Evolutionary conservation across 352 stramenopile species (phyloP), one percentile per base, ranked within the genome.

Genomic region (Pythium aristosporum): DNA sequence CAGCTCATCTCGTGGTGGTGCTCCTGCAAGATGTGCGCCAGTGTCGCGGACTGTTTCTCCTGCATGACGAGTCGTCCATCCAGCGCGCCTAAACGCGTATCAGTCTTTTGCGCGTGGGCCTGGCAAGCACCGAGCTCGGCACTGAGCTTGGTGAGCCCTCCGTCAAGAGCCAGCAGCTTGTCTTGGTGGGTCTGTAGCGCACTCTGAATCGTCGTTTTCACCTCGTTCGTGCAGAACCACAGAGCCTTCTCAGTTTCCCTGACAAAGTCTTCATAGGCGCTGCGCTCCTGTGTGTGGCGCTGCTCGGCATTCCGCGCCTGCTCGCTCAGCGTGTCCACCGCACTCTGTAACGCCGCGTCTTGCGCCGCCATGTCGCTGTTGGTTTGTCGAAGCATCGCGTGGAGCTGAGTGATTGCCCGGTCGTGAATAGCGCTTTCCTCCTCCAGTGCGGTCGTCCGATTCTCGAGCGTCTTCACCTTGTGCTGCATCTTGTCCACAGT

Each of bases 11-110:
- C 77, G 6, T 86, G 72, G 8, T 83, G 71, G 15, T 80, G 69
- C 21, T 87, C 79, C 43, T 82, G 65, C 4, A 87, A 46, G 6
- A 76, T 60, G 0, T 54, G 69, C 9, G 67, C 56, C 3, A 77
- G 55, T 5, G 68, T 78, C 12, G 44, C 55, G 10, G 70, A 47
- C 49, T 85, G 79, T 66, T 89, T 89, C 36, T 88, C 78, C 6
- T 66, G 66, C 15, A 73, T 34, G 2, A 74, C 63, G 0, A 86
- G 61, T 2, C 80, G 76, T 0, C 68, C 67, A 20, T 87, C 77
- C 15, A 89, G 57, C 1, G 67, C 64, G 1, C 71, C 70, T 13
- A 84, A 41, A 28, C 63, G 73, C 4, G 65, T 69, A 18, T 88
- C 75, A 2, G 47, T 67, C 15, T 73, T 72, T 4, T 54, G 43